Evolutionary conservation across 176 grass and related monocot genomes (phyloP).

Genomic region (Musa itinerans): DNA sequence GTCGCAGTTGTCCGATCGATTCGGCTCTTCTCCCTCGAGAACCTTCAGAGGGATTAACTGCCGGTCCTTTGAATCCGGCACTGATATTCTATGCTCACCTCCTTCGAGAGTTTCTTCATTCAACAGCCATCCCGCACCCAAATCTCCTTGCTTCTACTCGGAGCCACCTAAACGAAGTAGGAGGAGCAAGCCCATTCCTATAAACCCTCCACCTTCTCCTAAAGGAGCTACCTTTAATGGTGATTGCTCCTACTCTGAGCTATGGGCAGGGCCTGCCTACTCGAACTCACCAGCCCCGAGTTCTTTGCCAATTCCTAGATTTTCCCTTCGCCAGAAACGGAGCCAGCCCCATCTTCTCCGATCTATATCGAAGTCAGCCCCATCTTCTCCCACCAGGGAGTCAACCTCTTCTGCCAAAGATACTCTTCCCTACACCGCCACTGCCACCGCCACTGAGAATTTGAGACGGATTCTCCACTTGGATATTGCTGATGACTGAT

Average conservation of each 20-base stretch:
- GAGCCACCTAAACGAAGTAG: constrained; percentile 26
- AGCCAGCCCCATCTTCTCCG: too few species aligned
- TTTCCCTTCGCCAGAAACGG: constrained; percentile 68
- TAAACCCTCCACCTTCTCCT: constrained; percentile 37
- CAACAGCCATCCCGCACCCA: constrained; percentile 25
- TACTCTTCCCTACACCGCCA: constrained; percentile 36
- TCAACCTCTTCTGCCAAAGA: constrained; percentile 12
- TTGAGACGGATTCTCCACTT: constrained; percentile 82
- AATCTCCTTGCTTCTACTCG: constrained; percentile 29
- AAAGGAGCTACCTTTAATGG: constrained; percentile 19
- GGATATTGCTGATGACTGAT: constrained; percentile 30
- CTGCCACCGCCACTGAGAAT: constrained; percentile 58
- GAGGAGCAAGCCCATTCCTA: constrained; percentile 51
- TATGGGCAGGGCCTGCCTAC: constrained; percentile 71
- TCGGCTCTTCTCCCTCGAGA: constrained; percentile 25
- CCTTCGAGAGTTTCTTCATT: neutral
- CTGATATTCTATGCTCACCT: constrained; percentile 27
- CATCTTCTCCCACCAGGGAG: constrained; percentile 51
- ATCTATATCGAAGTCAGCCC: constrained; percentile 53
- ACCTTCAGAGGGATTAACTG: constrained; percentile 52
- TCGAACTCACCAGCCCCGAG: constrained; percentile 81
- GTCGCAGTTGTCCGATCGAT: constrained; percentile 25
- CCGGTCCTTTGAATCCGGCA: constrained; percentile 44
- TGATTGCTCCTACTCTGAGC: constrained; percentile 44
- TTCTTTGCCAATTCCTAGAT: constrained; percentile 78